Base-by-base conservation (phyloP, 371 early-diverging fungal genomes). In the Dichotomocladium elegans region DNA sequence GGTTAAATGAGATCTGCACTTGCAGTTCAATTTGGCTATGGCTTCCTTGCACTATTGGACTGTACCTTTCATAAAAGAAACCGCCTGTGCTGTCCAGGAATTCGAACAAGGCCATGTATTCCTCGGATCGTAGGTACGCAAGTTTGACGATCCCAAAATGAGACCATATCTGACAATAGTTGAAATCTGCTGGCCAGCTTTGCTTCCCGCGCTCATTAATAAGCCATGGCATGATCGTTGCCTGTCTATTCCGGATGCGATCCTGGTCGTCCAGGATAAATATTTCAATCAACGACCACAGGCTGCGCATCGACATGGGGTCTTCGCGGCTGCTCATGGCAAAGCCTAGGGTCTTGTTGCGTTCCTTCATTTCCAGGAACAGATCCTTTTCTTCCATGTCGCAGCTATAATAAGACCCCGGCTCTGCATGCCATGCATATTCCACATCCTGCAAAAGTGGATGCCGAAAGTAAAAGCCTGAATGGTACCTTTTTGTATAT, bases 361-460 rank as follows among this genome's bases (percentile, higher is more conserved):
- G 83, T 34, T 86, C 66, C 43, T 80, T 69, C 89, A 93, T 89
- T 47, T 66, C 85, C 53, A 75, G 63, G 70, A 99, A 97, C 10
- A 92, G 92, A 65, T 98, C 97, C 53, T 84, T 81, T 40, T 82
- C 80, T 26, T 33, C 27, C 53, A 98, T 84, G 34, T 92, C 81
- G 61, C 98, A 99, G 27, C 73, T 70, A 61, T 89, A 95, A 51
- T 82, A 55, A 21, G 94, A 89, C 12, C 83, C 90, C 0, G 98
- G 95, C 65, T 98, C 98, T n/a, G 98, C 78, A 2, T 97, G 72
- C 99, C 99, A 99, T 57, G 93, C 93, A 61, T 85, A 97, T 19
- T 95, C 90, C 33, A 86, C 94, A 41, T 88, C 68, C 31, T 72
- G 52, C 41, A 95, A 59, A 3, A 91, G 67, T 26, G 87, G 85